A percentile compares a stretch with the other conserved stretches of the same genome.
Conservation (phyloP, 176 grass and related monocot species). For the Oryza coarctata region DNA sequence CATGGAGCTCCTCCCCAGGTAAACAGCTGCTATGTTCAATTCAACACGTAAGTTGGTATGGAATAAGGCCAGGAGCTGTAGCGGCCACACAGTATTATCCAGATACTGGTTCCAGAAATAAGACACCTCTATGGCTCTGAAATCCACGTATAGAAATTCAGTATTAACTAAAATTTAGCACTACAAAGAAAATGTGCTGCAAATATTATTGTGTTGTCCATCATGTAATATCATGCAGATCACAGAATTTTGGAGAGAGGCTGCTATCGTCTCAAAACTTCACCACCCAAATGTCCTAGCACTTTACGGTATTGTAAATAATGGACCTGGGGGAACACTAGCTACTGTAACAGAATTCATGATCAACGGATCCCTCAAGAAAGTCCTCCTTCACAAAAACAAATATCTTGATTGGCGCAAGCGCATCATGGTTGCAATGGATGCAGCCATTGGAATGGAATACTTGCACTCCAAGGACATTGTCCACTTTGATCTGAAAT, state of each 20-base stretch:
- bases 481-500: conserved; percentile 97
- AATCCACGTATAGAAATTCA: background rate
- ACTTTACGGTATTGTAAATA: conserved; percentile 81
- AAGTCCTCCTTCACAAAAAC: conserved; percentile 60
- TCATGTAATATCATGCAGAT: conserved; percentile 38
- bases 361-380: conserved; percentile 92
- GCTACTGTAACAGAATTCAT: conserved; percentile 95
- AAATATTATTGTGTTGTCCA: background rate
- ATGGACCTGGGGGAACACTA: conserved; percentile 67
- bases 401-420: conserved; percentile 75
- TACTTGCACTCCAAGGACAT: conserved; percentile 88
- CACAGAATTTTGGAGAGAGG: conserved; percentile 90
- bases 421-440: conserved; percentile 75
- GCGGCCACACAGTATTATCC: background rate
- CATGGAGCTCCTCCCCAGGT: background rate
- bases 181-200: background rate
- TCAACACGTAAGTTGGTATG: background rate
- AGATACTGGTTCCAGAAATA: background rate
- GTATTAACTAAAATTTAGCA: background rate
- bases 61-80: background rate
- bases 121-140: background rate
- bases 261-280: conserved; percentile 79
- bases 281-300: conserved; percentile 91
- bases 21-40: background rate
- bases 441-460: conserved; percentile 97